Evolutionary conservation across 164 flowering plant genomes (phyloP).

Genomic region (Kingdonia uniflora): DNA sequence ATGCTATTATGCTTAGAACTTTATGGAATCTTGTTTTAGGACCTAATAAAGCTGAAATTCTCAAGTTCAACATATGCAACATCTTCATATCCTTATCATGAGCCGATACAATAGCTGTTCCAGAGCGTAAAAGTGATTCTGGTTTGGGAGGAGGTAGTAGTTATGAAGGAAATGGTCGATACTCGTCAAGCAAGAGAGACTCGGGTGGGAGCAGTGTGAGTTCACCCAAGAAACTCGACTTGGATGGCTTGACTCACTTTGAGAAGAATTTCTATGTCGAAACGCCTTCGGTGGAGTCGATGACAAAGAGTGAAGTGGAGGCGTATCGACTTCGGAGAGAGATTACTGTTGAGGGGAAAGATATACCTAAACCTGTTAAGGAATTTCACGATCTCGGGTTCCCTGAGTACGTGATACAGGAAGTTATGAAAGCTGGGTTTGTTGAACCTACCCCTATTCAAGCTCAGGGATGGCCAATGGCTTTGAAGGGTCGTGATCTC

Average conservation of each 20-base stretch:
- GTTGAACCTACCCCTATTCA: constrained; percentile 96
- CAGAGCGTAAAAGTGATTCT: no score
- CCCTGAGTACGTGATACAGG: constrained; percentile 98
- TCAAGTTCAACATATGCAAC: no score
- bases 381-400: constrained; percentile 65
- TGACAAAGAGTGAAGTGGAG: constrained; percentile 83
- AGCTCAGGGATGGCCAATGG: constrained; percentile 99
- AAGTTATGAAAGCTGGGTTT: constrained; percentile 89
- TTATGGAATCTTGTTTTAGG: no score
- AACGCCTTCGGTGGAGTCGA: constrained; percentile 56
- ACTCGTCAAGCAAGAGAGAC: constrained; percentile 39
- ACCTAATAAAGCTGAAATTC: no score
- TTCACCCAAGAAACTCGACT: constrained; percentile 48
- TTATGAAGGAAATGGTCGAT: constrained; percentile 18
- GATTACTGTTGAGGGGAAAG: constrained; percentile 89
- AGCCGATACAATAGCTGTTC: no score
- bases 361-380: constrained; percentile 84
- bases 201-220: constrained; percentile 22
- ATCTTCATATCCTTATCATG: no score
- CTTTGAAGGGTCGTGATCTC: constrained; percentile 94
- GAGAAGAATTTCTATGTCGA: constrained; percentile 96
- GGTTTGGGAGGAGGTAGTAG: no score
- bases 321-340: constrained; percentile 61
- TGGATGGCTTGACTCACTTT: constrained; percentile 79
- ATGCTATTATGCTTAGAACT: no score